phyloP scores from a whole-genome alignment of 116 monocot species.

The Thalassia testudinum region DNA sequence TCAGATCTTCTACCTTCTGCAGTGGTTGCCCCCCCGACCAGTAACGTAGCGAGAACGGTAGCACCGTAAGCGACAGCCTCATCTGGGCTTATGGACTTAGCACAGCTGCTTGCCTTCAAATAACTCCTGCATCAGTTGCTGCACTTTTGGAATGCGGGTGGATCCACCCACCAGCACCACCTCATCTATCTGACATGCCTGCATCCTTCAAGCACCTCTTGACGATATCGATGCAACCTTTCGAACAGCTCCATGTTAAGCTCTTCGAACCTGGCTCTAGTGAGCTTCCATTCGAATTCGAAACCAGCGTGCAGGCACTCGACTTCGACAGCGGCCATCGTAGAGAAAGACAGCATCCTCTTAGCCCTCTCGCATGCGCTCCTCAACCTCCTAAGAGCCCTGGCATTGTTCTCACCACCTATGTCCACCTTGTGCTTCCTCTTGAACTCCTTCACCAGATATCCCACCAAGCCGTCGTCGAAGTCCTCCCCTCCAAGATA shows the following conservation, averaged over 20 bases:
- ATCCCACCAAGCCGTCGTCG: conserved; percentile 10
- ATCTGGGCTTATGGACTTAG: conserved; percentile 56
- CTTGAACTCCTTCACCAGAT: conserved; percentile 14
- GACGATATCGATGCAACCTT: conserved; percentile 38
- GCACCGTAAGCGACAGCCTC: conserved; percentile 65
- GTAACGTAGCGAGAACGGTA: conserved; percentile 39
- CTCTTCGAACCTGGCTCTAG: conserved; percentile 29
- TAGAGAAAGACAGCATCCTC: conserved; percentile 11
- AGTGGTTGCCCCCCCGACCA: conserved; percentile 39
- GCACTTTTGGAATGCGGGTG: conserved; percentile 41
- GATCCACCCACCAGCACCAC: conserved; percentile 53
- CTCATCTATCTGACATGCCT: conserved; percentile 40
- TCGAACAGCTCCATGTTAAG: conserved; percentile 41
- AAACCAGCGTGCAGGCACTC: neutral
- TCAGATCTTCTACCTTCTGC: conserved; percentile 46
- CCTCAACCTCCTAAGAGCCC: conserved; percentile 14
- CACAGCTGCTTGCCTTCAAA: conserved; percentile 56
- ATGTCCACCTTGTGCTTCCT: conserved; percentile 15
- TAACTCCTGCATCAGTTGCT: conserved; percentile 49
- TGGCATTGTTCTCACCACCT: conserved; percentile 4
- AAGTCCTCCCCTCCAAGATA: conserved; percentile 51
- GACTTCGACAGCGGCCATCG: conserved; percentile 3
- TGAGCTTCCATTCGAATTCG: conserved; percentile 2
- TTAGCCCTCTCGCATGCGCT: conserved; percentile 21
- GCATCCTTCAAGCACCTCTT: conserved; percentile 49